Base-by-base conservation (phyloP, 805 yeast species). In the Scheffersomyces stipitis region DNA sequence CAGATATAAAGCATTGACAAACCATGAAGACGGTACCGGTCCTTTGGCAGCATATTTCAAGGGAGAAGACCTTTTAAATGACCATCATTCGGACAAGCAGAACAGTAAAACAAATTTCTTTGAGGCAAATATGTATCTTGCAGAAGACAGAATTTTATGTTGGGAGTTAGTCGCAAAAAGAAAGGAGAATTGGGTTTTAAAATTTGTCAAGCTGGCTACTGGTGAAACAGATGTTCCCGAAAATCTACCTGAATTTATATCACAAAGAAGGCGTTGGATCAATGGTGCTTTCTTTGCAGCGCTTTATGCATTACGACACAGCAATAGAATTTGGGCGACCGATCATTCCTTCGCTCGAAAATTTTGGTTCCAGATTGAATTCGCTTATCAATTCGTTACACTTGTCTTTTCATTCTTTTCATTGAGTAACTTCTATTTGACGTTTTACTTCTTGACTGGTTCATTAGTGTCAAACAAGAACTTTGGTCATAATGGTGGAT, bases 21-120 rank as follows among this genome's bases (percentile, higher is more conserved):
- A 89, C 54, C 86, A 86, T 52, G 85, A 76, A 2, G 96, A 85
- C 56, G 97, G 97, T 5, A 82, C 93, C 3, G 98, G 98, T 8
- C 98, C 98, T 0, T 69, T 91, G 38, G 71, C 78, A 34, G 81
- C 96, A 1, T 91, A 91, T 56, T 91, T 91, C 69, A 81, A 86
- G 58, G 98, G 98, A 31, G 98, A 91, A 59, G 75, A 66, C 37
- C 54, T 69, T 26, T 51, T 69, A 31, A 61, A 58, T 24, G 54
- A 56, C 4, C 51, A 54, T 27, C 50, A 47, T 15, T 46, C 52
- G 15, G 43, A 41, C 7, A 35, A 40, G 18, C 41, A 52, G 15
- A 69, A 69, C 39, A 62, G 62, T 44, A 69, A 73, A 18, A 80
- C 84, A 36, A 95, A 89, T 50, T 90, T 91, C 36, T 91, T 91